Evolutionary conservation across 768 basidiomycete species (phyloP), one percentile per base, ranked within the genome.

Genomic region (Boletales sp.): DNA sequence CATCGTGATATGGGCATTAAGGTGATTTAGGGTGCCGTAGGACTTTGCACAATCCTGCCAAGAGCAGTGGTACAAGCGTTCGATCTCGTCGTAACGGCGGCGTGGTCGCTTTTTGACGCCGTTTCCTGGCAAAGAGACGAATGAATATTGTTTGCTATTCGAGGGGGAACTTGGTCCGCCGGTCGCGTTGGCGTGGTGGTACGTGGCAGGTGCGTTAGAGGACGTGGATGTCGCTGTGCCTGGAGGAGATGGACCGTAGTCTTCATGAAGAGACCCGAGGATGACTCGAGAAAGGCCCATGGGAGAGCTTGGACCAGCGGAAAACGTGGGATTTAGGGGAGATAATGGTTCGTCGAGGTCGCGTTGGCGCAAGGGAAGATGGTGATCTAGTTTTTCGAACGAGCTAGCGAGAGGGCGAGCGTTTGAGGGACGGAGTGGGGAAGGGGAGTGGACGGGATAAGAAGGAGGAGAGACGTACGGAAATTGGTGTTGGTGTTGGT

Each of bases 1-100:
- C 90, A 97, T 97, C n/a, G 85, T 87, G 50, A 97, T 92, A 67
- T 99, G 95, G 29, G 94, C 93, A 66, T 99, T 99, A 53, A 99
- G 77, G 69, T 99, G 95, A 66, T 99, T 97, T 43, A 97, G 76
- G 5, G 94, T 97, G 29, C 94, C 94, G 62, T 95, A 97, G 24
- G 89, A 78, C 72, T 95, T 95, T 48, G 82, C 76, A 56, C 83
- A 86, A 39, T 82, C 77, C 5, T 79, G 80, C 80, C 83, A 90
- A 43, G 86, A 85, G 74, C 94, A 97, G 48, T 81, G 80, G 65
- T 97, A 97, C 45, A 95, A 71, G 24, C 94, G 83, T 70, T 97
- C 94, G 57, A 97, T 97, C 78, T 97, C 94, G 67, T 97, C 94
- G 68, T 90, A 90, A 39, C 89, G 78, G 57, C 89, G 76, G 11